These are phyloP conservation scores for Phoma sp. DNA, from an alignment of 2,329 filamentous ascomycete species.

Conservation along the genomic window DNA sequence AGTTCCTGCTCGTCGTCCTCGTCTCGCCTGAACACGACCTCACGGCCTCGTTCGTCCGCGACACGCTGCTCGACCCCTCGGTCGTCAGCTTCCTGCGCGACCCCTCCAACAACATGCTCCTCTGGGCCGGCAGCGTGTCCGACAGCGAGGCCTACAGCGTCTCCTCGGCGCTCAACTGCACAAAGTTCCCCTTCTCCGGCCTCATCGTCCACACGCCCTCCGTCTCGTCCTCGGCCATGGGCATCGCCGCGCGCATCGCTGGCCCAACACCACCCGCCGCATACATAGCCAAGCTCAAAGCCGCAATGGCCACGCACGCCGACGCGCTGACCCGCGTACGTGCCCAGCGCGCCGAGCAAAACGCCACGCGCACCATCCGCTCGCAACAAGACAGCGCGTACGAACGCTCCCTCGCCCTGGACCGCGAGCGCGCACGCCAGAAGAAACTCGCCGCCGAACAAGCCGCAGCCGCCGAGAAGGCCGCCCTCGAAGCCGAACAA, in stretches of 20 bases:
- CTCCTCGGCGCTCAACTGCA: constrained; percentile 82
- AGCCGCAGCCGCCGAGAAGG: constrained; percentile 66
- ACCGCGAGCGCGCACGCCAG: constrained; percentile 81
- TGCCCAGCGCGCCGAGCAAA: constrained; percentile 78
- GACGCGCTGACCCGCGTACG: constrained; percentile 76
- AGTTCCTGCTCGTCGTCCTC: constrained; percentile 87
- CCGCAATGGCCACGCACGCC: constrained; percentile 76
- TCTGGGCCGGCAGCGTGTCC: constrained; percentile 93
- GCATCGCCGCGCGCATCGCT: constrained; percentile 78
- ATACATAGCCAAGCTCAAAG: constrained; percentile 77
- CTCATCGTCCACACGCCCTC: constrained; percentile 87
- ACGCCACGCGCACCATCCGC: constrained; percentile 80
- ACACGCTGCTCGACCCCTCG: constrained; percentile 79
- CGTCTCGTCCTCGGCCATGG: constrained; percentile 86
- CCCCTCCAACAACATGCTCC: constrained; percentile 76
- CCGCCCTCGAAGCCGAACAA: constrained; percentile 68
- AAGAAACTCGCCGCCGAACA: constrained; percentile 76
- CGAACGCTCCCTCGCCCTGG: constrained; percentile 85
- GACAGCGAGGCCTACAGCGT: constrained; percentile 96
- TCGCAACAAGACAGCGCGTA: constrained; percentile 92
- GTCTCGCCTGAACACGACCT: constrained; percentile 95
- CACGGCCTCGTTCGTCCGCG: constrained; percentile 77
- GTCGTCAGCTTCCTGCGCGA: constrained; percentile 77
- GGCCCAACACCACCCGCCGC: constrained; percentile 73
- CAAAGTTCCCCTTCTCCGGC: constrained; percentile 89